Evolutionary conservation across 371 early-diverging fungal genomes (phyloP).

Genomic region (Mucor indicus): DNA sequence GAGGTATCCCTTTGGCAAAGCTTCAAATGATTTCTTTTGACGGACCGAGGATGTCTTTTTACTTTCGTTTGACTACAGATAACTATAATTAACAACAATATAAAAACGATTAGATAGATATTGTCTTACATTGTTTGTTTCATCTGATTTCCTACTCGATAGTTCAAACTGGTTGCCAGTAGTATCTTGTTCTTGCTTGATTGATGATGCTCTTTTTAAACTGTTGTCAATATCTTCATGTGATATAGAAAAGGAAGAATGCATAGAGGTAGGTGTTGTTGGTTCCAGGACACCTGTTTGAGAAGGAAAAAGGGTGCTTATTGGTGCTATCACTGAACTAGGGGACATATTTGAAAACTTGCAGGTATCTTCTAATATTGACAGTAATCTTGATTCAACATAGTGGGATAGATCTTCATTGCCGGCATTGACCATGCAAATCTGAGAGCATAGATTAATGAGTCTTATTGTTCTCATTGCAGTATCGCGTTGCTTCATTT

Average conservation of each 20-base stretch:
- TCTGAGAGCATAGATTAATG: conserved; percentile 28
- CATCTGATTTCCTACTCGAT: not conserved
- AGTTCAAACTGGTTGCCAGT: too few relatives aligned
- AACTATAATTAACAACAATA: too few relatives aligned
- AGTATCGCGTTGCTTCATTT: conserved; percentile 52
- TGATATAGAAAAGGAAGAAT: not conserved
- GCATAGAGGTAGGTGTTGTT: too few relatives aligned
- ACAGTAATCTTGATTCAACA: conserved; percentile 40
- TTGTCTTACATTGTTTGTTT: too few relatives aligned
- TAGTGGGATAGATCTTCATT: conserved; percentile 47
- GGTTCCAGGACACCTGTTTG: too few relatives aligned
- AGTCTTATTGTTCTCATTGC: conserved; percentile 46
- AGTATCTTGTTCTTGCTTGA: not conserved
- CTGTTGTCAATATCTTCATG: not conserved
- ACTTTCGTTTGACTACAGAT: too few relatives aligned
- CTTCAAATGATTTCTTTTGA: too few relatives aligned
- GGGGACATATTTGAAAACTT: conserved; percentile 26
- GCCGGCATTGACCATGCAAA: conserved; percentile 43
- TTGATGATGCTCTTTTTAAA: conserved; percentile 5
- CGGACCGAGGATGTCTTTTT: too few relatives aligned
- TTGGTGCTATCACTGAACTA: too few relatives aligned
- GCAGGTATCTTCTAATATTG: conserved; percentile 34
- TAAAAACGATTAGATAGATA: too few relatives aligned
- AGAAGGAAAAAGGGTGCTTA: too few relatives aligned
- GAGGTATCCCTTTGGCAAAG: too few relatives aligned